Evolutionary conservation across 73 alveolate genomes (phyloP).

Genomic region (Tetrahymena borealis): DNA sequence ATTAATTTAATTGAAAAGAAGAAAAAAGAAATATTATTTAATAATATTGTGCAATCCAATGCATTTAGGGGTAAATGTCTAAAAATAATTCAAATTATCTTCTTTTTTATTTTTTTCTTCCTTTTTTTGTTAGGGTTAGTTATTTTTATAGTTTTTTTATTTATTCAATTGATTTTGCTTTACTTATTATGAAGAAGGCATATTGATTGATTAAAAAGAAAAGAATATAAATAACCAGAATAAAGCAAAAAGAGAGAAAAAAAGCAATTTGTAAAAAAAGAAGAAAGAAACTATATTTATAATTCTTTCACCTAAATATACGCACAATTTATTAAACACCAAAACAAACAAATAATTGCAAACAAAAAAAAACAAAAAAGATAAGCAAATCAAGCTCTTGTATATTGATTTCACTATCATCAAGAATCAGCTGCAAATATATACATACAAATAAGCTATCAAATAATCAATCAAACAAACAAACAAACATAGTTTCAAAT

Average conservation of each 20-base stretch:
- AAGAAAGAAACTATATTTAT: background rate
- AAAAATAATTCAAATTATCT: background rate
- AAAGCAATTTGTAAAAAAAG: background rate
- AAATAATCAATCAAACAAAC: background rate
- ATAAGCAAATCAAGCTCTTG: background rate
- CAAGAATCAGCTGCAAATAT: background rate
- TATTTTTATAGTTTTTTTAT: background rate
- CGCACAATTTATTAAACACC: background rate
- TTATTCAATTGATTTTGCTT: background rate
- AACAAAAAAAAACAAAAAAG: background rate
- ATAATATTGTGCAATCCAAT: too few species aligned
- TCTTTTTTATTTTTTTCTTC: background rate
- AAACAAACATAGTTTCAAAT: background rate
- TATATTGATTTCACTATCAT: too few species aligned
- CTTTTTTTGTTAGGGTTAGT: background rate
- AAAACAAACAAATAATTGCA: background rate
- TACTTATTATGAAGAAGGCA: background rate
- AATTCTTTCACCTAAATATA: background rate
- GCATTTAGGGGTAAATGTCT: background rate
- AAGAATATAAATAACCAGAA: background rate
- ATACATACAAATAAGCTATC: background rate
- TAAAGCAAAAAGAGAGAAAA: background rate
- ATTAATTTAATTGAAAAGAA: too few species aligned
- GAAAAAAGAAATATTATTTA: too few species aligned
- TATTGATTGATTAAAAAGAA: background rate